Evolutionary conservation across 768 basidiomycete species (phyloP), one percentile per base, ranked within the genome.

Genomic region (Psilocybe azurescens): DNA sequence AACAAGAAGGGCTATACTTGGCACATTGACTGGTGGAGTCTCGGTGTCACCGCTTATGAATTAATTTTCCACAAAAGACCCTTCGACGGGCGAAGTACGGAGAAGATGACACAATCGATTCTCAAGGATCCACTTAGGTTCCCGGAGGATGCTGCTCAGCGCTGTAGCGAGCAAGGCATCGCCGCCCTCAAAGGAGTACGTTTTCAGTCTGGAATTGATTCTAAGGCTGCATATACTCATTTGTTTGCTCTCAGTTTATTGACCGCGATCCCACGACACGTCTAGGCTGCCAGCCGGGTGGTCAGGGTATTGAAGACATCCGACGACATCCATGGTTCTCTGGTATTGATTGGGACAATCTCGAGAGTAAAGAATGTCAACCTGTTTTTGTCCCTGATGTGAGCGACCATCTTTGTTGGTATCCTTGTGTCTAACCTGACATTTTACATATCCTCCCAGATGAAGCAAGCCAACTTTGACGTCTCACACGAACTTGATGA

Each of bases 401-500:
- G 70, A 68, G 95, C 89, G 18, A 20, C 54, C 44, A 30, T 30
- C 29, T 39, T 14, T 11, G 10, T 29, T 58, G 46, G 20, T 44
- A 33, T 51, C 47, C 7, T 46, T 24, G 20, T 47, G 11, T 13
- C 41, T 11, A 18, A 36, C 10, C 32, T 62, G 39, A 49, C 58
- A 33, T 59, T 53, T 56, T 53, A 32, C 44, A 38, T 68, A 63
- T 62, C 46, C 59, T 53, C 46, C 62, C 71, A 99, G 96, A 88
- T 91, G 75, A 95, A 96, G 73, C 90, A 90, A 76, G 93, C 95
- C n/a, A 99, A 99, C 75, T 99, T 99, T 75, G 97, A 99, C 72
- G 90, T 97, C 39, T 89, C 94, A 38, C 95, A 99, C 71, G 97
- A 99, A 78, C 85, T 99, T 9, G 96, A 99, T 73, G 97, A 99